Conservation (phyloP, 345 rosid genomes). For the Eucalyptus curtisii region DNA sequence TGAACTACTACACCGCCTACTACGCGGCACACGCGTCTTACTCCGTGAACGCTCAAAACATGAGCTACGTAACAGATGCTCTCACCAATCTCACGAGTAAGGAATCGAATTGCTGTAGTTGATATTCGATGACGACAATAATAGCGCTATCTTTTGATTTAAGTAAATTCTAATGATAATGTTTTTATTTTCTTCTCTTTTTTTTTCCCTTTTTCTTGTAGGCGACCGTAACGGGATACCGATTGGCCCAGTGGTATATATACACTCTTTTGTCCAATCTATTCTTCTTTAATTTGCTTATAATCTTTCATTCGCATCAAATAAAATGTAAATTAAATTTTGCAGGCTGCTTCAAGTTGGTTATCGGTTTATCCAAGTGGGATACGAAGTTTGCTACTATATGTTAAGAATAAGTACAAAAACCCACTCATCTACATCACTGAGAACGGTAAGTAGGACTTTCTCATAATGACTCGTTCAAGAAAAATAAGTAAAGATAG, state of each 20-base stretch:
- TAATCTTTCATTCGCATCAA: background rate
- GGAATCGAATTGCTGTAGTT: background rate
- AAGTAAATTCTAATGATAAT: background rate
- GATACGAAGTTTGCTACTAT: background rate
- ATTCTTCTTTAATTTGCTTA: background rate
- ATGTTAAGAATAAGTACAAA: background rate
- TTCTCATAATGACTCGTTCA: background rate
- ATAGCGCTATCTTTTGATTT: background rate
- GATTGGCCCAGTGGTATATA: background rate
- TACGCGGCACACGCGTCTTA: background rate
- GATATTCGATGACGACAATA: background rate
- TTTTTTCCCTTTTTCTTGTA: background rate
- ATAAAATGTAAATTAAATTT: background rate
- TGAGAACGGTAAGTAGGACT: background rate
- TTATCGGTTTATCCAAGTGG: constrained; percentile 1
- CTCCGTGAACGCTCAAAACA: background rate
- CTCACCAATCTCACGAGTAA: constrained; percentile 3
- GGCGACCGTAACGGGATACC: constrained; percentile 9
- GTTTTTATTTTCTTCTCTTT: background rate
- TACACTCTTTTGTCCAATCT: background rate
- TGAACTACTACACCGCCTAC: constrained; percentile 6
- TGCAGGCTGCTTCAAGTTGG: constrained; percentile 9
- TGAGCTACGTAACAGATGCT: constrained; percentile 11
- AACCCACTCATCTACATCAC: constrained; percentile 4
- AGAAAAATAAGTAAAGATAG: background rate